Evolutionary conservation across 2,329 filamentous ascomycete species (phyloP).

Genomic region (Neurospora sp.): DNA sequence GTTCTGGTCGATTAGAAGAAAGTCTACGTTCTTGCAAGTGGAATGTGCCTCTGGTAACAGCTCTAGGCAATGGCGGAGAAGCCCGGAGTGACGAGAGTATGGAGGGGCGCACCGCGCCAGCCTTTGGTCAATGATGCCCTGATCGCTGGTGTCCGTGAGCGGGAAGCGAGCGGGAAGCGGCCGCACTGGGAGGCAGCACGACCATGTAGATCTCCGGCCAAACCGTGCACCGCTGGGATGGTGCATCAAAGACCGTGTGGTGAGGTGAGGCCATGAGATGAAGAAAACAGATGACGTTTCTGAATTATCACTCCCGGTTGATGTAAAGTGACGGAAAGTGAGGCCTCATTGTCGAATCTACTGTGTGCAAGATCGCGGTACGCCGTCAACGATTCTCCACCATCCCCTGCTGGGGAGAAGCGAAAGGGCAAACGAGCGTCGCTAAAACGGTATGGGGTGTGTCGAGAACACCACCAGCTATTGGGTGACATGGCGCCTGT

Average conservation of each 20-base stretch:
- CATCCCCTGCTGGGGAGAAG: not conserved
- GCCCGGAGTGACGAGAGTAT: not conserved
- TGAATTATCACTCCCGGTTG: not conserved
- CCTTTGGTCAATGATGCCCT: not conserved
- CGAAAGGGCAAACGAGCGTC: not conserved
- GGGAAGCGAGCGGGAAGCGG: not conserved
- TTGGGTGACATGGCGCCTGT: not conserved
- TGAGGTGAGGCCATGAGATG: not conserved
- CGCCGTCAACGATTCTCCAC: not conserved
- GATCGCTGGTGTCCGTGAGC: not conserved
- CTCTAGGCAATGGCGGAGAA: not conserved
- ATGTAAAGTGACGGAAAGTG: not conserved
- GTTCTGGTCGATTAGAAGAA: not conserved
- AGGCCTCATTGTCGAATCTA: not conserved
- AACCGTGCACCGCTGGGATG: not conserved
- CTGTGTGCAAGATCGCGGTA: not conserved
- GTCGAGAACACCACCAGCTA: not conserved
- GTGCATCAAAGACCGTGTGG: not conserved
- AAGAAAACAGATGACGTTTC: not conserved
- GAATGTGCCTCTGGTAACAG: not conserved
- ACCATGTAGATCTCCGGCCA: not conserved
- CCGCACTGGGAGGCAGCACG: not conserved
- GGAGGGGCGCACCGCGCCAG: not conserved
- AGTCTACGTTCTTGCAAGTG: not conserved
- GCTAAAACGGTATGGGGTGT: not conserved